Evolutionary conservation across 345 rosid genomes (phyloP).

Genomic region (Firmiana major): DNA sequence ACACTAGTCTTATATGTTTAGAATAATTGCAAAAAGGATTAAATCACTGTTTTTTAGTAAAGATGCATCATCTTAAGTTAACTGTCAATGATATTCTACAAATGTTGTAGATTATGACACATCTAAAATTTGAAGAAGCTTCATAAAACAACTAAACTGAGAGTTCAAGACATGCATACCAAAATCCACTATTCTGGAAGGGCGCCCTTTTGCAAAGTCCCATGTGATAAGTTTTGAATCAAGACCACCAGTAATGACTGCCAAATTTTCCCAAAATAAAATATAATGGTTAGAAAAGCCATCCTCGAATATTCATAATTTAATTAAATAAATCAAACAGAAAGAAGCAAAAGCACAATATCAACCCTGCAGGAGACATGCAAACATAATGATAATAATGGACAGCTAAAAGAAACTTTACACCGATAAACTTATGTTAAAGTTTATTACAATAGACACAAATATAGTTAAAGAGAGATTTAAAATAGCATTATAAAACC

Average conservation of each 20-base stretch:
- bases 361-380: neutral
- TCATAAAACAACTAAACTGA: neutral
- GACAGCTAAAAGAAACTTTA: neutral
- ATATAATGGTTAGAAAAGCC: neutral
- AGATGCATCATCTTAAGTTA: neutral
- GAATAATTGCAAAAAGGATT: neutral
- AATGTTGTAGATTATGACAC: neutral
- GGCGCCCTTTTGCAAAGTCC: slow-evolving; percentile 90
- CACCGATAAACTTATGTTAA: neutral
- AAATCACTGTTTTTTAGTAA: neutral
- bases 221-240: slow-evolving; percentile 85
- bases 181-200: slow-evolving; percentile 63
- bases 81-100: neutral
- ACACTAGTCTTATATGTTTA: neutral
- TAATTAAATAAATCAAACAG: neutral
- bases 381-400: neutral
- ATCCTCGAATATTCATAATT: neutral
- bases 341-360: neutral
- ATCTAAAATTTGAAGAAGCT: neutral
- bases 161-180: slow-evolving; percentile 36
- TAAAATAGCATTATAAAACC: slow-evolving; percentile 2
- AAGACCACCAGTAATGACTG: slow-evolving; percentile 88
- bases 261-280: slow-evolving; percentile 7
- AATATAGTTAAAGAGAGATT: slow-evolving; percentile 1
- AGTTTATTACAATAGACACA: neutral